Evolutionary conservation across 768 basidiomycete species (phyloP), one percentile per base, ranked within the genome.

Genomic region (Pulveroboletus sp.): DNA sequence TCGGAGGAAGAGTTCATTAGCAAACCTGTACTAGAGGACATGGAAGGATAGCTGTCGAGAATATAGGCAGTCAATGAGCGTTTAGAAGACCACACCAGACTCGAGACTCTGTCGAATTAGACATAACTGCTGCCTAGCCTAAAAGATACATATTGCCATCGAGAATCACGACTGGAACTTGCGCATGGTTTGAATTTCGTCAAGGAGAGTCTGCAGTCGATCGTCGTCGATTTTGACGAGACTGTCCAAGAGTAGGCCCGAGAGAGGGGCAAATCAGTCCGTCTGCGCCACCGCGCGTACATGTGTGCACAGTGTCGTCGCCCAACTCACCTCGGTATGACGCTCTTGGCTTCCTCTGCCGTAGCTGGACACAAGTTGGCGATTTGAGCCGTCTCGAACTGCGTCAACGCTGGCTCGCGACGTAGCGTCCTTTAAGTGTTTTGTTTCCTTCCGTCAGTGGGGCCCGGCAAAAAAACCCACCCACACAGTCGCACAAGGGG

Each of bases 311-410:
- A 6, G 7, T 17, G 41, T 26, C 43, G 31, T 39, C n/a, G 8
- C 3, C 6, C 14, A 13, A 42, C 58, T 7, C 72, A 86, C 92
- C 91, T 94, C 7, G 93, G 93, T 31, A 95, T 74, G 46, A 93
- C 78, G 60, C 92, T 92, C 73, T 93, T 94, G 26, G 92, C 87
- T 68, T 95, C 93, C 57, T 95, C 93, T 5, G 89, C 79, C 51
- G 84, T 83, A 36, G 83, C 88, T 13, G 93, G 93, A 62, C 89
- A 92, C 47, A 95, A 69, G 60, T 95, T 95, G 14, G 90, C 90
- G 46, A 95, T 88, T 64, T 95, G 93, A 3, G 92, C 91, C 5
- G 88, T 88, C 73, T 95, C 93, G 57, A 93, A 94, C 60, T 89
- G 89, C 2, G 90, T 90, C 35, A 95, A 65, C 3, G 82, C 82